Evolutionary conservation across 148 eudicot species (phyloP), one percentile per base, ranked within the genome.

Genomic region (Beta vulgaris): DNA sequence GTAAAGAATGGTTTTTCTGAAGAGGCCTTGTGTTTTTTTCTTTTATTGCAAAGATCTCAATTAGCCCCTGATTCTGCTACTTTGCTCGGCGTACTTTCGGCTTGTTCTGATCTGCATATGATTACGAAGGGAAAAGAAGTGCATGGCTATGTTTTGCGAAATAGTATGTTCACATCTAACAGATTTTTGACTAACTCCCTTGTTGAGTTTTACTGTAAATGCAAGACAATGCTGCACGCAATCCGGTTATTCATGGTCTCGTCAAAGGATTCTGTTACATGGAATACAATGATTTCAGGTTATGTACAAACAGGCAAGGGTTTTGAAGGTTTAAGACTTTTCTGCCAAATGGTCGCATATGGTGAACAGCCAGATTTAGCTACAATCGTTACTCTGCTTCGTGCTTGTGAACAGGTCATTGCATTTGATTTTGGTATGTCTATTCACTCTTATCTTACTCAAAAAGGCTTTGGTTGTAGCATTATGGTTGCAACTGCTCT

Each of bases 401-500:
- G 84, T 65, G 83, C 79, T 59, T 82, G 85, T 82, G 77, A 72
- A 81, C 61, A 65, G 71, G 63, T 78, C 73, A 28, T 78, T 46
- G 84, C 78, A 42, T 51, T 78, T 63, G 53, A 86, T 51, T 76
- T 86, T 59, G 78, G 82, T 73, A 53, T 80, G 80, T 78, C 82
- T 57, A 67, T 76, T 76, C 80, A 86, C 31, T 63, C 77, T 19
- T 66, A 6, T 55, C 64, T 83, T 18, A 57, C 73, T 59, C 67
- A 68, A 68, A 55, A 62, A 78, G 82, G 80, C 51, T 75, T 85
- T 62, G 76, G 80, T 40, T 39, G 64, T 36, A 70, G 84, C 78
- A 66, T 32, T 64, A 72, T 80, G 80, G 74, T 78, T 77, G 79
- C 78, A 75, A 82, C 85, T 76, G 77, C 85, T 55, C 81, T 86